These are phyloP conservation scores for Penicillium lividum DNA, from an alignment of 495 filamentous ascomycete genomes.

Conservation along the genomic window DNA sequence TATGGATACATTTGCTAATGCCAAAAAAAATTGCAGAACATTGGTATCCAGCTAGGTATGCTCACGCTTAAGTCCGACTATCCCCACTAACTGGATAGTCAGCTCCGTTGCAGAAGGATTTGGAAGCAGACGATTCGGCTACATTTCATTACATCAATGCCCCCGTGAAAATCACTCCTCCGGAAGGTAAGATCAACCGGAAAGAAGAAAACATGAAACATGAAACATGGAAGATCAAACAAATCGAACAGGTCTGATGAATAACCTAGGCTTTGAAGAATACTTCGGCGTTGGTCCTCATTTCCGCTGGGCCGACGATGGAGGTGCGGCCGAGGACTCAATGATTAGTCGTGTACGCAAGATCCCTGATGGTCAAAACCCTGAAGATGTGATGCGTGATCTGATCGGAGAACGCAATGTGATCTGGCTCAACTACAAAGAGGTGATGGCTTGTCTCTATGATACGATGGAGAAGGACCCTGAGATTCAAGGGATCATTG, in stretches of 20 bases:
- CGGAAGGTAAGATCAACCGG: constrained; percentile 23
- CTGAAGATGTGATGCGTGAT: constrained; percentile 53
- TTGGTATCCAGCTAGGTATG: constrained; percentile 51
- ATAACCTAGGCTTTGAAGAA: constrained; percentile 42
- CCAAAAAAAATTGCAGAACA: constrained; percentile 39
- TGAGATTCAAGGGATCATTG: constrained; percentile 50
- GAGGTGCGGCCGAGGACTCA: constrained; percentile 44
- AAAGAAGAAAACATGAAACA: no score
- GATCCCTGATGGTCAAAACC: constrained; percentile 45
- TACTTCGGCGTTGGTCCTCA: constrained; percentile 55
- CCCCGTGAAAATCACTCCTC: constrained; percentile 42
- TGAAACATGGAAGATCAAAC: background rate
- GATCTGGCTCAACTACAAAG: constrained; percentile 22
- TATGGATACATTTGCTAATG: background rate
- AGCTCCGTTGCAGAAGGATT: constrained; percentile 47
- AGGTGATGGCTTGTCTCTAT: constrained; percentile 32
- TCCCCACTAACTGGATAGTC: background rate
- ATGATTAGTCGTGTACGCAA: constrained; percentile 51
- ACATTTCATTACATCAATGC: constrained; percentile 52
- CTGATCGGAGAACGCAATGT: constrained; percentile 24
- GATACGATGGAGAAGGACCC: constrained; percentile 27
- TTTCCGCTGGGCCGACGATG: constrained; percentile 52
- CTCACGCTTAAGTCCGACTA: background rate
- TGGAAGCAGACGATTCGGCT: constrained; percentile 41
- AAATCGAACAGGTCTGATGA: background rate